A percentile compares a stretch with the other conserved stretches of the same genome.
Conservation (phyloP, 2,329 filamentous ascomycete species). For the Colletotrichum neosansevieriae region DNA sequence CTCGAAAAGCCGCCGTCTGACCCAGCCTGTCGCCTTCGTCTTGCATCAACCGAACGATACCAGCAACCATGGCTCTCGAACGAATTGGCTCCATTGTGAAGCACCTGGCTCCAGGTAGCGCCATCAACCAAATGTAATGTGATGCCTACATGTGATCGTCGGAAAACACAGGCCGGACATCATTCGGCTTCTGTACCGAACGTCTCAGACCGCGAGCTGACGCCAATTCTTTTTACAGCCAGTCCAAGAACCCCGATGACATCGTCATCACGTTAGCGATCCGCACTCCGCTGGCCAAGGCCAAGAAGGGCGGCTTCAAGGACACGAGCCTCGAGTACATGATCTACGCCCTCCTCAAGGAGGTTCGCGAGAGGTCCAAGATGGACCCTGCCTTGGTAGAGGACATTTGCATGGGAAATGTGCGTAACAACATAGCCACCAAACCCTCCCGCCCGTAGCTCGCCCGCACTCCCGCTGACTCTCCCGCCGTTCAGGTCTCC, state of each 20-base stretch:
- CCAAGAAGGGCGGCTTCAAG: constrained; percentile 92
- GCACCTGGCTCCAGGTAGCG: constrained; percentile 82
- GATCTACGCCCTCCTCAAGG: constrained; percentile 83
- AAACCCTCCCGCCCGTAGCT: no score
- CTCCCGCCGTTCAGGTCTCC: constrained; percentile 68
- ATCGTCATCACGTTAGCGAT: constrained; percentile 94
- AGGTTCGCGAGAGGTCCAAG: constrained; percentile 77
- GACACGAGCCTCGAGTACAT: constrained; percentile 92
- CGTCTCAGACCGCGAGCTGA: constrained; percentile 31
- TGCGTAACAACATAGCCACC: constrained; percentile 56
- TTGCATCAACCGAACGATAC: constrained; percentile 43
- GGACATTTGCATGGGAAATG: constrained; percentile 94
- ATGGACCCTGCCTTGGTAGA: constrained; percentile 85
- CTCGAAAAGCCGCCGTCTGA: not conserved
- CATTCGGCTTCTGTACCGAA: not conserved
- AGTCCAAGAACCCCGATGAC: constrained; percentile 93
- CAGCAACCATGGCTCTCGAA: constrained; percentile 78
- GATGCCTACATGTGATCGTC: constrained; percentile 30
- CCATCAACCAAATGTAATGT: constrained; percentile 82
- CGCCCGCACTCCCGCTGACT: constrained; percentile 14
- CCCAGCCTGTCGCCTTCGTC: not conserved
- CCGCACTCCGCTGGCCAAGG: constrained; percentile 91
- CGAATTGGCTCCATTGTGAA: constrained; percentile 88
- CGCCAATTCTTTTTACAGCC: constrained; percentile 62
- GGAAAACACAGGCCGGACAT: not conserved